Conservation (phyloP, 2,329 filamentous ascomycete species). For the Pseudomassariella vexata region DNA sequence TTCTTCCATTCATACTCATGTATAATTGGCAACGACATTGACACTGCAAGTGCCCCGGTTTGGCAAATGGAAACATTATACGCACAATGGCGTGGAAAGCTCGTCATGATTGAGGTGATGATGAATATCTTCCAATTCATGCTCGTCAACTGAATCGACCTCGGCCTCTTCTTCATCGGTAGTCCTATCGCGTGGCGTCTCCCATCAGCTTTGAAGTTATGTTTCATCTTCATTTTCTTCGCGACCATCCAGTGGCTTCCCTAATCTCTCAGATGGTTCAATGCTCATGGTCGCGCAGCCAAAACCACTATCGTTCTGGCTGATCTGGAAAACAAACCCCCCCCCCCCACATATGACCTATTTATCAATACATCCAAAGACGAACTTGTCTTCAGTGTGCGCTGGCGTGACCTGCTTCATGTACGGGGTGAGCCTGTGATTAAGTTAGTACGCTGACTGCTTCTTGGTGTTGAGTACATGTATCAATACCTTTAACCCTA, state of each 20-base stretch:
- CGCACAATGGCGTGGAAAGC: slow-evolving; percentile 17
- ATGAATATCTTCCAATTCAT: slow-evolving; percentile 23
- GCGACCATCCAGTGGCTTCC: slow-evolving; percentile 24
- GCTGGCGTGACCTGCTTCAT: too few species aligned
- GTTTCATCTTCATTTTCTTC: slow-evolving; percentile 29
- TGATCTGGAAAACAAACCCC: slow-evolving; percentile 19
- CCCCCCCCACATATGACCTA: too few species aligned
- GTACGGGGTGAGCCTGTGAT: too few species aligned
- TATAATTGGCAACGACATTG: slow-evolving; percentile 36
- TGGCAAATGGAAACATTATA: slow-evolving; percentile 26
- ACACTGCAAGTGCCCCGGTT: slow-evolving; percentile 22
- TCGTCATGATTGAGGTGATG: slow-evolving; percentile 22
- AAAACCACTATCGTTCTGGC: slow-evolving; percentile 25
- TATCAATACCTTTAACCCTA: too few species aligned
- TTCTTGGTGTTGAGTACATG: too few species aligned
- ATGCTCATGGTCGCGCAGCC: slow-evolving; percentile 18
- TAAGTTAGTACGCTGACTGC: too few species aligned
- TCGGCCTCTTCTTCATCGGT: slow-evolving; percentile 30
- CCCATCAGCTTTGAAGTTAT: slow-evolving; percentile 40
- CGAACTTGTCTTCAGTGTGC: too few species aligned
- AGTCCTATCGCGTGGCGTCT: slow-evolving; percentile 34
- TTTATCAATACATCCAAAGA: too few species aligned
- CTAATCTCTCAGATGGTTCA: too few species aligned
- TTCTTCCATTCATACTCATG: background rate
- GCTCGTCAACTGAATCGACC: slow-evolving; percentile 32